These are phyloP conservation scores for Hyphopichia buzzinii DNA, from an alignment of 1,139 yeast genomes.

Conservation along the genomic window DNA sequence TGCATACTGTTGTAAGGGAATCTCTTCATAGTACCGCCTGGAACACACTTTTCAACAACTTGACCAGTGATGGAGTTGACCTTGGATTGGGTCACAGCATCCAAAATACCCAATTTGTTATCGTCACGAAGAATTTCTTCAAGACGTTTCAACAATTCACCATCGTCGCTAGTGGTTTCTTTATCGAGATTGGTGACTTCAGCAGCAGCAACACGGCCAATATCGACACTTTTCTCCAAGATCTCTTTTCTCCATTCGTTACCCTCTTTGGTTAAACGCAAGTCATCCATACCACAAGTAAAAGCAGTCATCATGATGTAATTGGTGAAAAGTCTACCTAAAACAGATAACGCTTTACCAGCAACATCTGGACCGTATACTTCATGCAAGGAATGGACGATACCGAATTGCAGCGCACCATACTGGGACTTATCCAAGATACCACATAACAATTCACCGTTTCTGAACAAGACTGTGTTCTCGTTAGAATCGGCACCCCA, in stretches of 20 bases:
- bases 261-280: slow-evolving; percentile 89
- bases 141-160: slow-evolving; percentile 81
- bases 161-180: slow-evolving; percentile 55
- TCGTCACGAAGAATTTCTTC: slow-evolving; percentile 96
- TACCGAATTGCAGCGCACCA: slow-evolving; percentile 97
- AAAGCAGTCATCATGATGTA: slow-evolving; percentile 91
- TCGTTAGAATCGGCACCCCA: slow-evolving; percentile 88
- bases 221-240: slow-evolving; percentile 70
- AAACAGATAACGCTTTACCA: slow-evolving; percentile 82
- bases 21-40: slow-evolving; percentile 91
- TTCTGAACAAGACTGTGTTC: slow-evolving; percentile 77
- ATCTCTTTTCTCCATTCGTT: slow-evolving; percentile 85
- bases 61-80: slow-evolving; percentile 89
- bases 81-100: slow-evolving; percentile 93
- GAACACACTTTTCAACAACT: slow-evolving; percentile 92
- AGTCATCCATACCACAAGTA: slow-evolving; percentile 99
- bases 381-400: slow-evolving; percentile 94
- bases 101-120: slow-evolving; percentile 85
- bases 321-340: slow-evolving; percentile 92
- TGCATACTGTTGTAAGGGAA: slow-evolving; percentile 98
- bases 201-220: slow-evolving; percentile 88
- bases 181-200: slow-evolving; percentile 85
- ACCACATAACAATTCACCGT: slow-evolving; percentile 90
- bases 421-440: slow-evolving; percentile 96
- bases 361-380: slow-evolving; percentile 91